phyloP scores from a whole-genome alignment of 176 grass and related monocot genomes.

The Cocos nucifera region DNA sequence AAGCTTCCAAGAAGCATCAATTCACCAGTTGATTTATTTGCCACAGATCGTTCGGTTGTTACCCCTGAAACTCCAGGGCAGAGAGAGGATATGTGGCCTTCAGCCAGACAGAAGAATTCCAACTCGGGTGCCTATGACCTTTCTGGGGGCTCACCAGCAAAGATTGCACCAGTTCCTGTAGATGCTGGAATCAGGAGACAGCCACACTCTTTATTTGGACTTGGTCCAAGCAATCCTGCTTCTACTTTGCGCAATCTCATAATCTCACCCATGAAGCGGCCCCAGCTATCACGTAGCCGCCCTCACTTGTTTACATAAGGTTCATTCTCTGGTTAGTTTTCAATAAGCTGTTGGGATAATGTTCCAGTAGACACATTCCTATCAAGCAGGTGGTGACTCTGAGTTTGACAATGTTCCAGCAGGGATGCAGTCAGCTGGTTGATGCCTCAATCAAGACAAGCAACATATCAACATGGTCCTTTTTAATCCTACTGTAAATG shows the following conservation, averaged over 20 bases:
- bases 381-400: neutral
- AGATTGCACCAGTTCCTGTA: slow-evolving; percentile 27
- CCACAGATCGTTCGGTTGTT: slow-evolving; percentile 45
- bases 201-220: slow-evolving; percentile 25
- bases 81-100: slow-evolving; percentile 56
- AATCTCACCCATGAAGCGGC: slow-evolving; percentile 49
- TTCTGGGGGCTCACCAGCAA: slow-evolving; percentile 41
- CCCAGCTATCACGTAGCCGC: slow-evolving; percentile 30
- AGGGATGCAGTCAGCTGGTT: neutral
- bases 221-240: slow-evolving; percentile 39
- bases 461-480: neutral
- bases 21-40: slow-evolving; percentile 65
- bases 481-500: neutral
- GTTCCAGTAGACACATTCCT: no score
- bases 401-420: no score
- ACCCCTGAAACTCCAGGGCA: slow-evolving; percentile 80
- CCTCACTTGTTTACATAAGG: slow-evolving; percentile 56
- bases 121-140: slow-evolving; percentile 45
- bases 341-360: no score
- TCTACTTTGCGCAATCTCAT: slow-evolving; percentile 47
- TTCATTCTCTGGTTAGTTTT: neutral
- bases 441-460: no score
- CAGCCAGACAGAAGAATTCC: slow-evolving; percentile 31
- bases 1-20: slow-evolving; percentile 11
- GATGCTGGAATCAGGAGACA: slow-evolving; percentile 43